Percentiles rank a stretch among this genome's conserved stretches.
Conservation (phyloP, 148 eudicot species). For the Euryodendron excelsum region DNA sequence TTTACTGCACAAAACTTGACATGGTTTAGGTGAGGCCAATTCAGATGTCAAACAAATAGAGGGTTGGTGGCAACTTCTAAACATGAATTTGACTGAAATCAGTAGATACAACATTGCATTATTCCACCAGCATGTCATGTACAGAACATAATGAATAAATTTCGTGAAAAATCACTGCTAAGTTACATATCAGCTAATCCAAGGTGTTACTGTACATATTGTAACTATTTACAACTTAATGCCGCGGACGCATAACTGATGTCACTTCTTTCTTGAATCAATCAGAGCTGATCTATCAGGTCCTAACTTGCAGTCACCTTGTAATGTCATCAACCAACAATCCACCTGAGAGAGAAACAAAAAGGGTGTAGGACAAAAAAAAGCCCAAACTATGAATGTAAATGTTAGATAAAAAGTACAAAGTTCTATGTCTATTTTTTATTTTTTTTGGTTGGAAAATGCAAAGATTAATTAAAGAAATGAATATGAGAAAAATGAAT, state of each 20-base stretch:
- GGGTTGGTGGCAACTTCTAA: no score
- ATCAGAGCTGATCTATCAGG: slow-evolving; percentile 27
- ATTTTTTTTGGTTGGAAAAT: neutral
- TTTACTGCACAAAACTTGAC: no score
- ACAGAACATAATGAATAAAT: slow-evolving; percentile 20
- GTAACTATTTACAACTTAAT: slow-evolving; percentile 6
- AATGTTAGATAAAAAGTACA: neutral
- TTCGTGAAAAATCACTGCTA: neutral
- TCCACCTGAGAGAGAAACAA: slow-evolving; percentile 42
- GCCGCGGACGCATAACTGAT: neutral
- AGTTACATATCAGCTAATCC: slow-evolving; percentile 4
- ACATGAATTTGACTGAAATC: neutral
- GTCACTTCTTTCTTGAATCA: slow-evolving; percentile 19
- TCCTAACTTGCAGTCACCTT: slow-evolving; percentile 45
- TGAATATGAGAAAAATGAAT: neutral
- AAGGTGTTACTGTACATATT: neutral
- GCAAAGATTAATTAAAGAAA: no score
- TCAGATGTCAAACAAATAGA: no score
- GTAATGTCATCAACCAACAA: slow-evolving; percentile 68
- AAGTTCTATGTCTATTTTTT: no score
- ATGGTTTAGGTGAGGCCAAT: no score
- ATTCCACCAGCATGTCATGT: slow-evolving; percentile 7
- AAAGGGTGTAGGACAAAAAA: neutral
- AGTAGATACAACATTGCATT: no score
- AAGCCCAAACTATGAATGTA: neutral